Conservation (phyloP, 2,329 filamentous ascomycete genomes). For the Ceratocystis lukuohia region DNA sequence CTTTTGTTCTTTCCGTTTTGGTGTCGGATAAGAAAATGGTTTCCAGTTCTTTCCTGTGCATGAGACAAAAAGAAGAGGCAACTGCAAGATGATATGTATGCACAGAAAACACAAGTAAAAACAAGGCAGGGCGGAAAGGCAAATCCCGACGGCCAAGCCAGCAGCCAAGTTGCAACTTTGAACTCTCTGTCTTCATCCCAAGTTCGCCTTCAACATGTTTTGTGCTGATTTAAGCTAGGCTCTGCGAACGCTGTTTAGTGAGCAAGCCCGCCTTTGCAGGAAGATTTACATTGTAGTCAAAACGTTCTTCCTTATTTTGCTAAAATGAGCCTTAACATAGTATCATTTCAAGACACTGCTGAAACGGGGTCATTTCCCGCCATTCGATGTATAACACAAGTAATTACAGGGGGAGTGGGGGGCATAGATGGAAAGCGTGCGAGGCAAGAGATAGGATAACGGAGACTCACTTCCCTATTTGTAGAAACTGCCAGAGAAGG, state of each 20-base stretch:
- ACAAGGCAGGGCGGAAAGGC: neutral
- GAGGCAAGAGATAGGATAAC: too few species aligned
- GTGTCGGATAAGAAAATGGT: neutral
- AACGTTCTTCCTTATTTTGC: neutral
- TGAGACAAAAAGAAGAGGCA: neutral
- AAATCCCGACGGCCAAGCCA: neutral
- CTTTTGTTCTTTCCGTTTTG: neutral
- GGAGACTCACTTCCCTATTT: neutral
- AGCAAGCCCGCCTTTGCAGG: neutral
- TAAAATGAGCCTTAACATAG: conserved; percentile 7
- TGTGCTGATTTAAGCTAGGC: neutral
- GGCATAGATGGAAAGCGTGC: too few species aligned
- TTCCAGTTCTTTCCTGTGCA: neutral
- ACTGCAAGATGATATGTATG: neutral
- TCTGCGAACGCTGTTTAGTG: neutral
- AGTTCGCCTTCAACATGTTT: neutral
- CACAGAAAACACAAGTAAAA: neutral
- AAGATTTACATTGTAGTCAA: neutral
- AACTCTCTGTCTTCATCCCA: neutral
- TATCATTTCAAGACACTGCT: conserved; percentile 7
- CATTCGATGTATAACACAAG: neutral
- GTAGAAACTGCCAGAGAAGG: neutral
- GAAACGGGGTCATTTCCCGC: conserved; percentile 3
- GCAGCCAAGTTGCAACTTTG: neutral
- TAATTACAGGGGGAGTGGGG: neutral